Conservation (phyloP, 2,329 filamentous ascomycete genomes). For the Trichoderma gracile region DNA sequence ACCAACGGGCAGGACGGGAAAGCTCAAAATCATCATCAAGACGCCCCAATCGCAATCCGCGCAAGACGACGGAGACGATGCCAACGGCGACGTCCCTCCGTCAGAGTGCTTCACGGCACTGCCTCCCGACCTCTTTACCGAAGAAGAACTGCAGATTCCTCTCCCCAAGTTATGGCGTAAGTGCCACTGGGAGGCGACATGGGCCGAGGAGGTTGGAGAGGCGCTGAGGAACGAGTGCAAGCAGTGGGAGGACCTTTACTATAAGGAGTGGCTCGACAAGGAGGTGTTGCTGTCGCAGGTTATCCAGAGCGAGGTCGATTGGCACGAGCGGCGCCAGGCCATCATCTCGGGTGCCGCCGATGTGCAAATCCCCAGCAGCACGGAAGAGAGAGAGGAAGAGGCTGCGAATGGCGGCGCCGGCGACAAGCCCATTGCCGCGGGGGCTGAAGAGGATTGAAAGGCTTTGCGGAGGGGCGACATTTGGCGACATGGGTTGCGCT, state of each 20-base stretch:
- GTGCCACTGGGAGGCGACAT: slow-evolving; percentile 69
- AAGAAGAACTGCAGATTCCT: slow-evolving; percentile 63
- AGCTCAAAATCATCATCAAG: slow-evolving; percentile 65
- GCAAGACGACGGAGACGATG: slow-evolving; percentile 58
- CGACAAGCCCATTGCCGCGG: slow-evolving; percentile 2
- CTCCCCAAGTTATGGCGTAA: slow-evolving; percentile 64
- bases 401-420: slow-evolving; percentile 30
- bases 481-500: neutral
- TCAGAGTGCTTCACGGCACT: slow-evolving; percentile 60
- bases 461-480: no score
- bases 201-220: slow-evolving; percentile 69
- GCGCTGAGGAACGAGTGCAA: slow-evolving; percentile 65
- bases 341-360: slow-evolving; percentile 53
- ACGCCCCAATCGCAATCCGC: slow-evolving; percentile 59
- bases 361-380: slow-evolving; percentile 43
- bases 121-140: slow-evolving; percentile 61
- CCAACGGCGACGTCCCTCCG: slow-evolving; percentile 56
- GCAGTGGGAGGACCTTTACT: slow-evolving; percentile 64
- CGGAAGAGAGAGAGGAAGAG: slow-evolving; percentile 36
- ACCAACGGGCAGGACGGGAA: slow-evolving; percentile 49
- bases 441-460: neutral
- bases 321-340: slow-evolving; percentile 59
- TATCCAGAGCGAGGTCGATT: slow-evolving; percentile 65
- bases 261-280: slow-evolving; percentile 76
- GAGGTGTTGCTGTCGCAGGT: slow-evolving; percentile 76